Evolutionary conservation across 2,329 filamentous ascomycete species (phyloP).

Genomic region (Colletotrichum incanum): DNA sequence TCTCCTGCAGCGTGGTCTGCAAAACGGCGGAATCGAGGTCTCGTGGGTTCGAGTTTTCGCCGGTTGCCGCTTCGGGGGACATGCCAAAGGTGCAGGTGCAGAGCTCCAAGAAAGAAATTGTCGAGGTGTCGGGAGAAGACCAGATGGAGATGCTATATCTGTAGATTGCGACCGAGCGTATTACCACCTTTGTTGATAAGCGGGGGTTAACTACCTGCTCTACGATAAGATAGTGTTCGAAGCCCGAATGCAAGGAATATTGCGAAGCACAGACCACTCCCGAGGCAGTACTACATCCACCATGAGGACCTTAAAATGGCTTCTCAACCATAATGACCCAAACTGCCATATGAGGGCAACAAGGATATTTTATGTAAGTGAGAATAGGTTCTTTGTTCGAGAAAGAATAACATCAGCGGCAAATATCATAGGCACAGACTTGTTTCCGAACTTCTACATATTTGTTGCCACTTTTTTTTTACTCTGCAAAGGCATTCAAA

Average conservation of each 20-base stretch:
- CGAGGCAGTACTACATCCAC: neutral
- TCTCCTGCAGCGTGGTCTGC: conserved; percentile 62
- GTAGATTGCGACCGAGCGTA: neutral
- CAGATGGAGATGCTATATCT: neutral
- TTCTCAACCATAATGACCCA: neutral
- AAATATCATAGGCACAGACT: neutral
- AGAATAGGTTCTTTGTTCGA: too few species aligned
- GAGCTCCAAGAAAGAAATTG: neutral
- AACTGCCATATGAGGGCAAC: neutral
- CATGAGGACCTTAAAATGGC: neutral
- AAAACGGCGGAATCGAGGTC: conserved; percentile 61
- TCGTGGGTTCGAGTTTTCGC: conserved; percentile 43
- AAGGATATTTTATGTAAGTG: too few species aligned
- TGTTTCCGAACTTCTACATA: neutral
- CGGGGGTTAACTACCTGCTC: neutral
- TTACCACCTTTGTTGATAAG: neutral
- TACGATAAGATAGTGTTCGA: neutral
- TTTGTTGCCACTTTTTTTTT: too few species aligned
- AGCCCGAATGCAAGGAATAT: too few species aligned
- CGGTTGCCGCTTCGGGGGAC: conserved; percentile 30
- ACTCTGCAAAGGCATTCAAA: too few species aligned
- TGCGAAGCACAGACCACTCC: too few species aligned
- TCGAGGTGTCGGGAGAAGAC: neutral
- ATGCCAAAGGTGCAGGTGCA: conserved; percentile 24
- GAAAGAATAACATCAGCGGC: neutral